Evolutionary conservation across 306 rosid species (phyloP), one percentile per base, ranked within the genome.

Genomic region (Astragalus membranaceus): DNA sequence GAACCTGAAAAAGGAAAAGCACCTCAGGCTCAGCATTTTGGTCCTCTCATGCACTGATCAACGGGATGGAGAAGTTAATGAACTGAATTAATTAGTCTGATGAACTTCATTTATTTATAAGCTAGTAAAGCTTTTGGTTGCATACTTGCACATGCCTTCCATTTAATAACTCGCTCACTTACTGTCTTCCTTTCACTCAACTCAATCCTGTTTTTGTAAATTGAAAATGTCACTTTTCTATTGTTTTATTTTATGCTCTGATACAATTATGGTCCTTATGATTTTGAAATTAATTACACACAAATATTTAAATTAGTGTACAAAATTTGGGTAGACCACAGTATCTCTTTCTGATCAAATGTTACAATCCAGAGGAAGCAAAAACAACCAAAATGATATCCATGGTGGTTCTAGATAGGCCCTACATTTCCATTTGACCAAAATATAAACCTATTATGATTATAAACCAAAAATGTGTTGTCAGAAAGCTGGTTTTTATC

Each of bases 101-200:
- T 59, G 10, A 17, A 14, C 7, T 58, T 49, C 39, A 59, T 59
- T 80, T 50, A 23, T 63, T 75, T 26, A 66, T 81, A 58, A 41
- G 9, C 6, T 66, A 62, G 49, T 63, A 29, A 20, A n/a, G 29
- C 9, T 68, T 43, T 60, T 52, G 60, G 12, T 67, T 52, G 49
- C 83, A 79, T 79, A 79, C 8, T 67, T 52, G 49, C 83, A 79
- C 83, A 79, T 86, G 92, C 80, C 23, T 66, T 76, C 79, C 94
- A 87, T 84, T 82, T 74, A 82, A 63, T 68, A 70, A 71, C 57
- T 80, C 82, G 42, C 66, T 67, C 69, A 70, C 66, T 67, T 74
- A 62, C 70, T 58, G 26, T 57, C 20, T 4, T 30, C 39, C 67
- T 9, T 64, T 15, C 66, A 46, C 59, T 63, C 35, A 52, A 29